Evolutionary conservation across 2,329 filamentous ascomycete genomes (phyloP).

Genomic region (Podosphaera fusca): DNA sequence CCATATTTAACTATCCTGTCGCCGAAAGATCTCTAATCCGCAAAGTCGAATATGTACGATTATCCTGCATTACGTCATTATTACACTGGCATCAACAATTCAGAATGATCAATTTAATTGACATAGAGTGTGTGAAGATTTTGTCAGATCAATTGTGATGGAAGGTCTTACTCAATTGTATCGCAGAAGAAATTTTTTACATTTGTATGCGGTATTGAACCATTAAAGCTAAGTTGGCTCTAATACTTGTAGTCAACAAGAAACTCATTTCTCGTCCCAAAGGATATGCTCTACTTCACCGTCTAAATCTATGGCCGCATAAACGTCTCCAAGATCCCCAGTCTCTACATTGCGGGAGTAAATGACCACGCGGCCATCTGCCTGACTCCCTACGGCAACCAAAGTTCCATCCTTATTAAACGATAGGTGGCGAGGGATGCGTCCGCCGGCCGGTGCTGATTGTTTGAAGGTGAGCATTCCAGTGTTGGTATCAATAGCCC

Average conservation of each 20-base stretch:
- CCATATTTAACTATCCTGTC: no score
- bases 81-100: no score
- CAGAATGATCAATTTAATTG: no score
- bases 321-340: slow-evolving; percentile 18
- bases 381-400: slow-evolving; percentile 23
- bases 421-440: slow-evolving; percentile 23
- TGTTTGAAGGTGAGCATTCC: slow-evolving; percentile 21
- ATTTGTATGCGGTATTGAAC: no score
- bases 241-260: background rate
- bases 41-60: no score
- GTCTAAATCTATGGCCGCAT: slow-evolving; percentile 9
- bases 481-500: slow-evolving; percentile 26
- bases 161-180: no score
- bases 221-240: no score
- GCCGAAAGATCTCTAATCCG: no score
- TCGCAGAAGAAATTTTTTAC: no score
- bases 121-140: no score
- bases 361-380: slow-evolving; percentile 20
- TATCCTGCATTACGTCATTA: no score
- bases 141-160: no score
- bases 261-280: slow-evolving; percentile 11
- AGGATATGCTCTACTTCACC: slow-evolving; percentile 13
- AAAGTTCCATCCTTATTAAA: slow-evolving; percentile 22
- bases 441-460: slow-evolving; percentile 22
- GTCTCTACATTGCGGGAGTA: slow-evolving; percentile 19